phyloP scores from a whole-genome alignment of 805 yeast genomes.

The Hanseniaspora hatyaiensis region DNA sequence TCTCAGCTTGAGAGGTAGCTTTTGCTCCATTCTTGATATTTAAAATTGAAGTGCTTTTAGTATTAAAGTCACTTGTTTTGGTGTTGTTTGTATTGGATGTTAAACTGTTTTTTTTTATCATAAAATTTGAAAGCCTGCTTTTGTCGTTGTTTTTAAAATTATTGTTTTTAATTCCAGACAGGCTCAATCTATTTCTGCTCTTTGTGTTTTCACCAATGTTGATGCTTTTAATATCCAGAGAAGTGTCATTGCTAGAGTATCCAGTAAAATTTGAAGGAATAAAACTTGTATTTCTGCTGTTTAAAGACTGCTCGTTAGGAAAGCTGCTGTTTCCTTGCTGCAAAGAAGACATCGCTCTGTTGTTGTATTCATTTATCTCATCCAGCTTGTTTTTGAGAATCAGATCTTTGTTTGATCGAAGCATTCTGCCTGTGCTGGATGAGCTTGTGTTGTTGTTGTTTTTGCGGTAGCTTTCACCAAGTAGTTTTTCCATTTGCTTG shows the following conservation, averaged over 20 bases:
- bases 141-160: conserved; percentile 1
- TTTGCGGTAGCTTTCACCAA: neutral
- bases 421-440: neutral
- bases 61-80: neutral
- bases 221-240: conserved; percentile 9
- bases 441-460: neutral
- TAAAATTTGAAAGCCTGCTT: neutral
- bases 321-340: neutral
- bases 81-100: neutral
- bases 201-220: conserved; percentile 3
- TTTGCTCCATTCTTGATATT: neutral
- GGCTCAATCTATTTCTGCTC: conserved; percentile 4
- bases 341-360: neutral
- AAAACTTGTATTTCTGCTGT: neutral
- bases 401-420: conserved; percentile 14
- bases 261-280: no score
- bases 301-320: neutral
- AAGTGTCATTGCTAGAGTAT: neutral
- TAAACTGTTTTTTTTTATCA: neutral
- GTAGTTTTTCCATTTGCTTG: neutral
- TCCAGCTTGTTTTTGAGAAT: conserved; percentile 9
- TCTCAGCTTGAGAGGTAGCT: no score
- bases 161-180: conserved; percentile 10
- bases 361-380: neutral
- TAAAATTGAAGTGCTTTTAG: neutral